Conservation (phyloP, 495 filamentous ascomycete species). For the Pseudomonodictys pantanalensis region DNA sequence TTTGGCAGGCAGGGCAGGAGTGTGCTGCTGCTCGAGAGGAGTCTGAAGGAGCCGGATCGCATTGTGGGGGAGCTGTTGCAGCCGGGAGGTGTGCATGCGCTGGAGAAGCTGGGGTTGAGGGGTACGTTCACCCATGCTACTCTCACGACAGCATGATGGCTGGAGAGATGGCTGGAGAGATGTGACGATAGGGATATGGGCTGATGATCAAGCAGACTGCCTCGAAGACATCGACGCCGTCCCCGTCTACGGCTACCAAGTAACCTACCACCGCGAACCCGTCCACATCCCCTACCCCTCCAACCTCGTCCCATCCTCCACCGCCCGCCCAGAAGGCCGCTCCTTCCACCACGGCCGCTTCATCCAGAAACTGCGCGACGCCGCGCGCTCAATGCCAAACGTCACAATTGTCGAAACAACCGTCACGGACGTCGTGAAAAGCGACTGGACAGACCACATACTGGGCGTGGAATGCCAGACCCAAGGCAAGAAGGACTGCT, state of each 20-base stretch:
- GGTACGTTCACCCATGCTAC: slow-evolving; percentile 14
- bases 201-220: slow-evolving; percentile 51
- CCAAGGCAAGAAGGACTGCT: slow-evolving; percentile 59
- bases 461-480: slow-evolving; percentile 73
- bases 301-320: slow-evolving; percentile 17
- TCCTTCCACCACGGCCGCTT: slow-evolving; percentile 49
- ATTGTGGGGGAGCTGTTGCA: slow-evolving; percentile 96
- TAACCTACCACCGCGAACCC: slow-evolving; percentile 74
- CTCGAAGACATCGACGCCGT: slow-evolving; percentile 88
- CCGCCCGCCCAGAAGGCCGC: slow-evolving; percentile 40
- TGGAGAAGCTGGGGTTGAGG: slow-evolving; percentile 73
- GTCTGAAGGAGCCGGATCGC: slow-evolving; percentile 88
- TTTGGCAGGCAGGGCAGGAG: slow-evolving; percentile 81
- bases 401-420: slow-evolving; percentile 52
- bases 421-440: slow-evolving; percentile 47
- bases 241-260: slow-evolving; percentile 76
- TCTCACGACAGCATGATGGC: too few species aligned
- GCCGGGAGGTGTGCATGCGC: slow-evolving; percentile 80
- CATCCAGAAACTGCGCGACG: slow-evolving; percentile 41
- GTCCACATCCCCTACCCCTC: slow-evolving; percentile 73
- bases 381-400: slow-evolving; percentile 41
- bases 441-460: slow-evolving; percentile 47
- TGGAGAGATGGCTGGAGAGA: too few species aligned
- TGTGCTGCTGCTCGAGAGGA: slow-evolving; percentile 85
- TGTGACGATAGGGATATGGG: not conserved